phyloP scores from a whole-genome alignment of 805 yeast genomes.

The Kodamaea restingae region DNA sequence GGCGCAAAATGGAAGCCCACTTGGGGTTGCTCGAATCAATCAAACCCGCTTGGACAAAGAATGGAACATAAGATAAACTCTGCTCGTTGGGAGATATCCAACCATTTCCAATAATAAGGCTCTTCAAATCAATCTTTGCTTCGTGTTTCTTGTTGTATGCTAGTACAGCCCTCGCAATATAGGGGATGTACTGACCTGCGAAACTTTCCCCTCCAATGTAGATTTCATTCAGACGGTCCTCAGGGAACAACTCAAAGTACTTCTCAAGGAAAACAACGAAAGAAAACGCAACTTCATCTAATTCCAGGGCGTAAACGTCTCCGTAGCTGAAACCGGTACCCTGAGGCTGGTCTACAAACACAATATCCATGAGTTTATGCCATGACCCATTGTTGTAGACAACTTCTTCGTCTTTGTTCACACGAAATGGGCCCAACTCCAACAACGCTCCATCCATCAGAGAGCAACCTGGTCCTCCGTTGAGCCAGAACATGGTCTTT shows the following conservation, averaged over 20 bases:
- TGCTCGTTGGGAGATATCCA: constrained; percentile 91
- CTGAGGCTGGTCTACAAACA: constrained; percentile 91
- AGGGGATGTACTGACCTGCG: constrained; percentile 96
- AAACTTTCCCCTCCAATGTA: constrained; percentile 91
- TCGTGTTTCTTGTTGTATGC: constrained; percentile 33
- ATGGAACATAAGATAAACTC: constrained; percentile 75
- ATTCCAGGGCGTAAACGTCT: constrained; percentile 50
- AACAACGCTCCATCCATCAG: constrained; percentile 95
- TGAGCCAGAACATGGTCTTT: constrained; percentile 77
- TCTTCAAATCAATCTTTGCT: constrained; percentile 43
- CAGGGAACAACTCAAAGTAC: constrained; percentile 71
- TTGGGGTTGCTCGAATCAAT: constrained; percentile 39
- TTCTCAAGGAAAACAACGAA: constrained; percentile 61
- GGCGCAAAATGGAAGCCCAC: constrained; percentile 39
- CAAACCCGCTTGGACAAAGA: constrained; percentile 55
- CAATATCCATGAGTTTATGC: constrained; percentile 72
- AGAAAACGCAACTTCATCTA: constrained; percentile 55
- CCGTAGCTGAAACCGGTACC: constrained; percentile 87
- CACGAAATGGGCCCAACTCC: constrained; percentile 87
- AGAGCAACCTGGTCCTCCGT: constrained; percentile 98
- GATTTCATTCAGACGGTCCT: constrained; percentile 58
- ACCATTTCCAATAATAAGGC: constrained; percentile 83
- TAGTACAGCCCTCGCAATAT: constrained; percentile 63
- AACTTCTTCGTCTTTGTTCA: constrained; percentile 42
- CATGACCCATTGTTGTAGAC: constrained; percentile 70